Percentiles rank a stretch among this genome's conserved stretches.
phyloP scores from a whole-genome alignment of 75 land plant genomes.

The Sequoia sempervirens region DNA sequence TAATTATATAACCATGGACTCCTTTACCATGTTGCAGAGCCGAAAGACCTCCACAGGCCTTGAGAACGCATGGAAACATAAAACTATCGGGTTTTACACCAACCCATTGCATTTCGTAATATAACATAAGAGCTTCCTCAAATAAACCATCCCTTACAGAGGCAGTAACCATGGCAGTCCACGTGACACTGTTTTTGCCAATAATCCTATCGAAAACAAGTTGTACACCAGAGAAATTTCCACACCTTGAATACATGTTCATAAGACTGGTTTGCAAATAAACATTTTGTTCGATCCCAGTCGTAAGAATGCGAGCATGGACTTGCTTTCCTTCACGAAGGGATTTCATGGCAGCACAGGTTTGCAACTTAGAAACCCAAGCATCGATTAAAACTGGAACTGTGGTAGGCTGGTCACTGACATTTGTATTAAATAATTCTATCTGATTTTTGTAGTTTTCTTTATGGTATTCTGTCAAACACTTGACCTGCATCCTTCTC shows the following conservation, averaged over 20 bases:
- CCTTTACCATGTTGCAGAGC: background rate
- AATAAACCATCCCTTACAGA: background rate
- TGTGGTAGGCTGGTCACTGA: background rate
- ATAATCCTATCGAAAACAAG: slow-evolving; percentile 9
- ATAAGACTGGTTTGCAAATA: slow-evolving; percentile 1
- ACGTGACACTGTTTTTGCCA: slow-evolving; percentile 3
- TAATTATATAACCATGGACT: background rate
- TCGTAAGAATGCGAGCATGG: background rate
- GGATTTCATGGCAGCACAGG: slow-evolving; percentile 1
- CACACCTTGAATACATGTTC: slow-evolving; percentile 17
- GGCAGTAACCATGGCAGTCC: slow-evolving; percentile 14
- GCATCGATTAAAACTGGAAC: background rate
- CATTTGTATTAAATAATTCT: background rate
- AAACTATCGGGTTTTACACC: background rate
- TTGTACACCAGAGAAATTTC: slow-evolving; percentile 14
- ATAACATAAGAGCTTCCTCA: slow-evolving; percentile 10
- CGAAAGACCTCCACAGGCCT: background rate
- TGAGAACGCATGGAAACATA: background rate
- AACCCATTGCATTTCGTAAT: slow-evolving; percentile 11
- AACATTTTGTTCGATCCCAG: background rate
- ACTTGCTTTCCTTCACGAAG: slow-evolving; percentile 3
- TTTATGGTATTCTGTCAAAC: too few species aligned
- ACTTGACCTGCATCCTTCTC: too few species aligned
- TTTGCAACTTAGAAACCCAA: background rate
- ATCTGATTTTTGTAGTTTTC: background rate